Conservation (phyloP, 371 early-diverging fungal genomes). For the Mucor circinelloides region DNA sequence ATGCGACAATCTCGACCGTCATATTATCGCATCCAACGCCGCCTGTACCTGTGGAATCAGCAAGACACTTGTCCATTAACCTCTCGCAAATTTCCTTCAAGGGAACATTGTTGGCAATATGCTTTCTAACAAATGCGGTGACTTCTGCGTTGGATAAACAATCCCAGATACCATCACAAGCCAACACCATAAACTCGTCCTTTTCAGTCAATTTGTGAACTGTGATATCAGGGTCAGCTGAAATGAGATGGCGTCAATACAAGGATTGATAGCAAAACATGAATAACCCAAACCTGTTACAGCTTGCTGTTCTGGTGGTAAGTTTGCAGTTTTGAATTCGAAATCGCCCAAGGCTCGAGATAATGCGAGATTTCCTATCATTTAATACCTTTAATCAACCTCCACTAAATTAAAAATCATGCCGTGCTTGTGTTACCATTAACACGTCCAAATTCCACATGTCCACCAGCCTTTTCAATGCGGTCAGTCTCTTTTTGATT, state of each 20-base stretch:
- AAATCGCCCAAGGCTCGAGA: conserved; percentile 97
- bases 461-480: conserved; percentile 89
- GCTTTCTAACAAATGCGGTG: conserved; percentile 74
- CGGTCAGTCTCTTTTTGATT: conserved; percentile 78
- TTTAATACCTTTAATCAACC: neutral
- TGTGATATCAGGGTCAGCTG: conserved; percentile 90
- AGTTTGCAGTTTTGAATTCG: conserved; percentile 82
- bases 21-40: conserved; percentile 99
- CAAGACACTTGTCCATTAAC: conserved; percentile 91
- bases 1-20: conserved; percentile 91
- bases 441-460: conserved; percentile 94
- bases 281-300: conserved; percentile 90
- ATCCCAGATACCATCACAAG: conserved; percentile 99
- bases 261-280: neutral
- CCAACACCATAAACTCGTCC: conserved; percentile 93
- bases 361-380: conserved; percentile 83
- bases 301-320: conserved; percentile 85
- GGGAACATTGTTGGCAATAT: conserved; percentile 55
- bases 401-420: neutral
- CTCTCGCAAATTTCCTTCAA: conserved; percentile 81
- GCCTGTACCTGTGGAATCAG: conserved; percentile 76
- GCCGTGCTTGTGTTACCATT: conserved; percentile 68
- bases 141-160: conserved; percentile 92
- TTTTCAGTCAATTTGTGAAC: conserved; percentile 61
- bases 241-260: no score